Conservation (phyloP, 129 eudicot genomes). For the Solidago caesia region DNA sequence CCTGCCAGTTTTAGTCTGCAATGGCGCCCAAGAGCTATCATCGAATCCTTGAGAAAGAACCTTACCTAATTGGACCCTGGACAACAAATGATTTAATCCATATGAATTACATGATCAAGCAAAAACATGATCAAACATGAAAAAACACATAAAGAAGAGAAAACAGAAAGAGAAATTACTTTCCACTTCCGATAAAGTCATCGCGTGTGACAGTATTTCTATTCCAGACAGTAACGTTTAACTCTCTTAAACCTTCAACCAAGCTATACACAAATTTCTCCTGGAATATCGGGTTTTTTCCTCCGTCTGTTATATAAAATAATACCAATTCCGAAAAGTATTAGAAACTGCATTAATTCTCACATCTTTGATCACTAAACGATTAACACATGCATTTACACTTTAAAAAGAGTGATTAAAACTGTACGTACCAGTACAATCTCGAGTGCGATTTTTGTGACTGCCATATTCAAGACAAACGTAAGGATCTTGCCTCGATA, state of each 20-base stretch:
- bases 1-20: slow-evolving; percentile 41
- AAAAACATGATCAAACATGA: not conserved
- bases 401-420: not conserved
- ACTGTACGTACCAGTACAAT: slow-evolving; percentile 50
- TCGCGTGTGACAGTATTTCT: slow-evolving; percentile 71
- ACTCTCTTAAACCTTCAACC: slow-evolving; percentile 78
- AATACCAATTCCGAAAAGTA: not conserved
- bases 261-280: slow-evolving; percentile 70
- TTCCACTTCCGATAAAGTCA: slow-evolving; percentile 84
- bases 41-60: slow-evolving; percentile 69
- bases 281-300: slow-evolving; percentile 79
- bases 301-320: slow-evolving; percentile 56
- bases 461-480: slow-evolving; percentile 78
- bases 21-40: slow-evolving; percentile 72
- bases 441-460: slow-evolving; percentile 63
- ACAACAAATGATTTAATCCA: slow-evolving; percentile 9
- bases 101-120: not conserved
- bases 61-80: slow-evolving; percentile 57
- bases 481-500: slow-evolving; percentile 94
- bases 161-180: slow-evolving; percentile 36
- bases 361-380: slow-evolving; percentile 6
- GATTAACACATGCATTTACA: not conserved
- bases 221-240: slow-evolving; percentile 71
- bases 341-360: not conserved
- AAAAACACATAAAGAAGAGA: slow-evolving; percentile 13